Percentiles rank a stretch among this genome's conserved stretches.
phyloP scores from a whole-genome alignment of 345 rosid genomes.

The Rhizophora apiculata region DNA sequence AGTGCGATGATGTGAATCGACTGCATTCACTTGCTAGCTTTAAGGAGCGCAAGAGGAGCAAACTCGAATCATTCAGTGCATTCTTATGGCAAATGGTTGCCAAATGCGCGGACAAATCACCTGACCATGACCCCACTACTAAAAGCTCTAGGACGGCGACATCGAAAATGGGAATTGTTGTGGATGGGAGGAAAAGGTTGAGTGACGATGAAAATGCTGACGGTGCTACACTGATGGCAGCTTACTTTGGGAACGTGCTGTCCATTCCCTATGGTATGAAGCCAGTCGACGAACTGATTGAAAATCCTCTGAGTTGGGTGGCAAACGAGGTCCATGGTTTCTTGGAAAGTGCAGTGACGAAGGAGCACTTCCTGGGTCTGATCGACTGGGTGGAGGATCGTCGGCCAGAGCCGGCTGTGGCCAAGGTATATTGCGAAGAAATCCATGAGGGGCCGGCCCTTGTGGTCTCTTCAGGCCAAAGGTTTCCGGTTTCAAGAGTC shows the following conservation, averaged over 20 bases:
- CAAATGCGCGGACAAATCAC: constrained; percentile 12
- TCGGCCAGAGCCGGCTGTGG: constrained; percentile 47
- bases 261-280: constrained; percentile 56
- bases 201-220: constrained; percentile 9
- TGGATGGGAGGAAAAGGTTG: constrained; percentile 61
- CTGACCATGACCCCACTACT: not conserved
- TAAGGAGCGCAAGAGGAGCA: constrained; percentile 36
- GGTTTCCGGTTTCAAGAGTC: constrained; percentile 43
- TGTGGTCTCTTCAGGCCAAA: constrained; percentile 73
- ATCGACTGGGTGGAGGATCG: constrained; percentile 77
- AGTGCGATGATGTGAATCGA: constrained; percentile 27
- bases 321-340: constrained; percentile 53
- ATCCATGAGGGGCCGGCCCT: constrained; percentile 51
- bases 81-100: constrained; percentile 71
- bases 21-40: constrained; percentile 45
- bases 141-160: no score
- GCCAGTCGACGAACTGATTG: constrained; percentile 29
- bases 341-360: constrained; percentile 32
- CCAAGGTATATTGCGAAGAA: constrained; percentile 46
- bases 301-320: constrained; percentile 50
- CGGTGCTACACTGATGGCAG: constrained; percentile 16
- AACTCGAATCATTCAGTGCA: constrained; percentile 64
- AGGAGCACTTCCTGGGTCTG: constrained; percentile 66
- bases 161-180: constrained; percentile 59
- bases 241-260: constrained; percentile 68